These are phyloP conservation scores for Blastobotrys serpentis DNA, from an alignment of 1,139 yeast species.

Conservation along the genomic window DNA sequence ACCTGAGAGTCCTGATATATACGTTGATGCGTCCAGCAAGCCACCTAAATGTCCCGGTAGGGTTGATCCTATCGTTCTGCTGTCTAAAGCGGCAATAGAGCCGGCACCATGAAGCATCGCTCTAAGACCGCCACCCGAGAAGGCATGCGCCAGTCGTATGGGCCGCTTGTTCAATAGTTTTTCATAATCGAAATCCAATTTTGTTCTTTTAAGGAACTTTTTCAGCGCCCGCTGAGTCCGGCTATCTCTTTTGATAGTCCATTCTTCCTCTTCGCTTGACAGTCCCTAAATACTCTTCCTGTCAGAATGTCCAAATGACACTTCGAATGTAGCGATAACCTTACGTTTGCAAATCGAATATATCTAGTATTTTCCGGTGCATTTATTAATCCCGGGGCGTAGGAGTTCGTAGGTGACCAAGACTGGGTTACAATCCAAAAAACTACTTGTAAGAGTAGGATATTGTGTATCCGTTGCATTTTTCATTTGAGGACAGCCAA, in stretches of 20 bases:
- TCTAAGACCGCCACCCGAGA: conserved; percentile 83
- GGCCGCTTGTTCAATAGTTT: conserved; percentile 12
- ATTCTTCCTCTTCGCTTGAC: conserved; percentile 20
- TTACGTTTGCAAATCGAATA: conserved; percentile 19
- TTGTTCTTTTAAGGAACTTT: conserved; percentile 22
- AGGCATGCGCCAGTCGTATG: conserved; percentile 57
- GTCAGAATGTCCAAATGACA: too few relatives aligned
- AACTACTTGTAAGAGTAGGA: not conserved
- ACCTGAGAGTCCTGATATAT: conserved; percentile 75
- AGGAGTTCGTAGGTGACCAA: conserved; percentile 26
- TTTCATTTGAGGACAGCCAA: too few relatives aligned
- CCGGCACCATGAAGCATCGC: conserved; percentile 85
- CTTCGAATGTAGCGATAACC: too few relatives aligned
- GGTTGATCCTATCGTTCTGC: conserved; percentile 55
- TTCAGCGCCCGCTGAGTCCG: conserved; percentile 18
- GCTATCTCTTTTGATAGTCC: conserved; percentile 17
- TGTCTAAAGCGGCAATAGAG: conserved; percentile 67
- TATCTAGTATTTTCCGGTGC: conserved; percentile 14
- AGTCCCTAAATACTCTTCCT: conserved; percentile 5
- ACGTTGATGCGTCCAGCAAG: conserved; percentile 67
- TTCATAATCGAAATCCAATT: conserved; percentile 29
- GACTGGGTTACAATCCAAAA: not conserved
- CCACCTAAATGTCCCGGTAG: conserved; percentile 73
- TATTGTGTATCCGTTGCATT: not conserved
- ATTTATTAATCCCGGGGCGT: conserved; percentile 25